These are phyloP conservation scores for Nasturtium officinale DNA, from an alignment of 345 rosid species.

Conservation along the genomic window DNA sequence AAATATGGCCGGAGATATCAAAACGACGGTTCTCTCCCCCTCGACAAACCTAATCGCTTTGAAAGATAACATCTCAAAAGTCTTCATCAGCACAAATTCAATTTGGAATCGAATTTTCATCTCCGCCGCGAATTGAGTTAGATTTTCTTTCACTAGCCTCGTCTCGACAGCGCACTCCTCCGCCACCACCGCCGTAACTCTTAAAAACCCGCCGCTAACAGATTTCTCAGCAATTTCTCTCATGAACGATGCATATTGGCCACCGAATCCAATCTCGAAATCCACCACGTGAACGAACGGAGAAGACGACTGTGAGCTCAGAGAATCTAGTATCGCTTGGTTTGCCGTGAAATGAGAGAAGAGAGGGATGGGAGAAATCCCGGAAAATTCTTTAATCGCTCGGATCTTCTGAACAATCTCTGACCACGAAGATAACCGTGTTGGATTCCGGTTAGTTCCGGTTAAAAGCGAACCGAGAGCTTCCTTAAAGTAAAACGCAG, in stretches of 20 bases:
- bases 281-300: slow-evolving; percentile 80
- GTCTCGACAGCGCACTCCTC: slow-evolving; percentile 74
- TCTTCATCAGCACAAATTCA: slow-evolving; percentile 66
- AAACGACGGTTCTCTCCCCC: slow-evolving; percentile 65
- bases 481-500: slow-evolving; percentile 90
- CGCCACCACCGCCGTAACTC: slow-evolving; percentile 79
- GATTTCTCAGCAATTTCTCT: slow-evolving; percentile 69
- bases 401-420: slow-evolving; percentile 73
- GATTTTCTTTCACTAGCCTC: slow-evolving; percentile 68
- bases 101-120: slow-evolving; percentile 71
- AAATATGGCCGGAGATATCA: slow-evolving; percentile 66
- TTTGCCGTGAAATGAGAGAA: slow-evolving; percentile 83
- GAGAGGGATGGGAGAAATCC: slow-evolving; percentile 84
- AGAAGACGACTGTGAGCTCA: slow-evolving; percentile 50
- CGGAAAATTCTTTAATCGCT: slow-evolving; percentile 73
- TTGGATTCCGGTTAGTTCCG: slow-evolving; percentile 48
- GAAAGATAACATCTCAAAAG: slow-evolving; percentile 74
- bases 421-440: slow-evolving; percentile 59
- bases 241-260: slow-evolving; percentile 90
- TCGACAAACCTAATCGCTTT: slow-evolving; percentile 71
- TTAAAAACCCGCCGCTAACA: slow-evolving; percentile 50
- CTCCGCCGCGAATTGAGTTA: slow-evolving; percentile 79
- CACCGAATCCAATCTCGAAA: slow-evolving; percentile 90
- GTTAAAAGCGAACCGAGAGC: slow-evolving; percentile 66
- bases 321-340: slow-evolving; percentile 82